Evolutionary conservation across 2,329 filamentous ascomycete genomes (phyloP).

Genomic region (Paecilomyces sp.): DNA sequence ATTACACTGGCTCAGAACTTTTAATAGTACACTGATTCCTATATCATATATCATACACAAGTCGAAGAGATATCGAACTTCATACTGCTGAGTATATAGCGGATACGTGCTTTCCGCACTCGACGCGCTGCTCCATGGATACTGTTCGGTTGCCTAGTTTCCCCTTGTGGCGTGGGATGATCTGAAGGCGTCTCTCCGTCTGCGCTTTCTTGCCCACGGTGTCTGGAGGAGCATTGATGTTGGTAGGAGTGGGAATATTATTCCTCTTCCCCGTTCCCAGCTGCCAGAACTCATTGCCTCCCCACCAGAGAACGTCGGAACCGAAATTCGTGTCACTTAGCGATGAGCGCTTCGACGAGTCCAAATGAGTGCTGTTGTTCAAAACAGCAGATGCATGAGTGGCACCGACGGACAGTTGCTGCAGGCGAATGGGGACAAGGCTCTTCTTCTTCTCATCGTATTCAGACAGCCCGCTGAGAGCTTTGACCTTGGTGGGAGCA

Average conservation of each 20-base stretch:
- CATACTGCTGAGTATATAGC: constrained; percentile 68
- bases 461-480: constrained; percentile 75
- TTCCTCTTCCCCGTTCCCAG: constrained; percentile 84
- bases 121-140: constrained; percentile 75
- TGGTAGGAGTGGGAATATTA: constrained; percentile 67
- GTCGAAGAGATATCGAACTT: constrained; percentile 8
- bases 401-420: constrained; percentile 64
- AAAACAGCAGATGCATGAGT: constrained; percentile 79
- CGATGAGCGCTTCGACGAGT: constrained; percentile 43
- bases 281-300: constrained; percentile 89
- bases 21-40: not conserved
- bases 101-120: constrained; percentile 76
- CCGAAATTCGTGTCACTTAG: constrained; percentile 75
- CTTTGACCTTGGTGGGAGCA: constrained; percentile 71
- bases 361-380: constrained; percentile 67
- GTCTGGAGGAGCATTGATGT: constrained; percentile 68
- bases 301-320: constrained; percentile 85
- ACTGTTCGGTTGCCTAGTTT: constrained; percentile 63
- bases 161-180: constrained; percentile 69
- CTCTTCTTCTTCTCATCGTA: constrained; percentile 68
- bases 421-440: constrained; percentile 70
- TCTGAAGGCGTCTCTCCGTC: constrained; percentile 65
- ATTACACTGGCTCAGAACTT: not conserved
- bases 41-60: not conserved
- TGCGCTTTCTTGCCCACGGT: constrained; percentile 56